A percentile compares a stretch with the other conserved stretches of the same genome.
Evolutionary conservation across 164 flowering plant genomes (phyloP).

Genomic region (Macadamia integrifolia): DNA sequence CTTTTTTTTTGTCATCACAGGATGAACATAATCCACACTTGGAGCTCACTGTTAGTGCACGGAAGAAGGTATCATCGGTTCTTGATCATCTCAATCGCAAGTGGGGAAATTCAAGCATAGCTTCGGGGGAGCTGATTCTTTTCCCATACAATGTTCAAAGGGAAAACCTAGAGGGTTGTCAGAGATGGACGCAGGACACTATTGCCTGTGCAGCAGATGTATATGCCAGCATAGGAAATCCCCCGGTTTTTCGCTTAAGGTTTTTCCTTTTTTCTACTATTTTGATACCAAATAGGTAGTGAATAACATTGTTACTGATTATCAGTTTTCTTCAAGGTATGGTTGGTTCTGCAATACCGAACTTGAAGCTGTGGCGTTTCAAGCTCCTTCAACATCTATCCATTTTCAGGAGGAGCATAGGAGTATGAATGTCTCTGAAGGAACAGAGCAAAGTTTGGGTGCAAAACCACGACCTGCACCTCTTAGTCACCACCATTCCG

Average conservation of each 20-base stretch:
- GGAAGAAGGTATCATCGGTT: conserved; percentile 95
- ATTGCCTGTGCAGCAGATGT: conserved; percentile 76
- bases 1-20: conserved; percentile 27
- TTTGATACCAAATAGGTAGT: neutral
- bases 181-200: conserved; percentile 78
- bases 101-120: conserved; percentile 81
- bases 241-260: conserved; percentile 87
- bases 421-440: conserved; percentile 11
- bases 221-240: conserved; percentile 62
- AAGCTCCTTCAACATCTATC: conserved; percentile 21
- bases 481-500: conserved; percentile 18
- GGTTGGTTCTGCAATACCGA: conserved; percentile 72
- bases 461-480: conserved; percentile 9
- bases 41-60: conserved; percentile 84
- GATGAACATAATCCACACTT: conserved; percentile 92
- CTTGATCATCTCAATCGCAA: conserved; percentile 89
- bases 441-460: conserved; percentile 22
- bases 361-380: conserved; percentile 21
- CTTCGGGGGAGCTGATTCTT: conserved; percentile 69
- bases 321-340: conserved; percentile 52
- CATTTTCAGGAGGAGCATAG: conserved; percentile 14
- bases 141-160: conserved; percentile 64
- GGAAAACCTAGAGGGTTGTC: conserved; percentile 42
- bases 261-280: conserved; percentile 15
- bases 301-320: neutral